Evolutionary conservation across 2,329 filamentous ascomycete species (phyloP), one percentile per base, ranked within the genome.

Genomic region (Phyllosticta paracitricarpa): DNA sequence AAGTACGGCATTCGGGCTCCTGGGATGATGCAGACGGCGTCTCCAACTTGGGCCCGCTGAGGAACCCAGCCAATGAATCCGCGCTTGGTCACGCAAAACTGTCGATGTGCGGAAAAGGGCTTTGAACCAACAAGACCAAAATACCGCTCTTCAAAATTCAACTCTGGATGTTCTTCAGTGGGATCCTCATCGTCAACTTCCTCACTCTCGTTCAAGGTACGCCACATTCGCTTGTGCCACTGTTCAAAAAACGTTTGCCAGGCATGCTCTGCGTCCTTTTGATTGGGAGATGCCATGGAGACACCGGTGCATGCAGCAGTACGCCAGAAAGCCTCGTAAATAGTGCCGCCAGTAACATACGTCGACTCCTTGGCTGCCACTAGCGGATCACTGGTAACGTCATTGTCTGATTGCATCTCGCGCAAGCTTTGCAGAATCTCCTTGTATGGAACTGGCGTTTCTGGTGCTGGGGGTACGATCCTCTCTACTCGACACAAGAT

Each of bases 41-140:
- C 65, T 1, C 62, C 61, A 4, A 22, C 14, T 17, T 19, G 52
- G 1, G 56, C 35, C 7, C 58, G 22, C 2, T 51, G 19, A 2
- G 65, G 65, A 1, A 65, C 65, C 30, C 65, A 61, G 8, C 65
- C 65, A 1, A 67, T 60, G 33, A 62, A 64, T 1, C 65, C 64
- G 3, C 19, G 52, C 6, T 56, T 56, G 0, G 65, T 67, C 3
- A 64, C 52, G 51, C 65, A 67, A 48, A 66, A 63, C 2, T 52
- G 30, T 4, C 57, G 57, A 5, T 48, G 14, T 5, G 17, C 14
- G 17, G 40, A 48, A 48, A 48, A 48, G 2, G 40, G 40, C 35
- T 48, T 48, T 14, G 33, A 48, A 14, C 35, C 35, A 3, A n/a
- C 35, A 4, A 6, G 4, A 14, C 17, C 12, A 48, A 48, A 48